Percentiles rank a stretch among this genome's conserved stretches.
These are phyloP conservation scores for Trebouxia sp. DNA, from an alignment of 139 green algal genomes.

Conservation along the genomic window DNA sequence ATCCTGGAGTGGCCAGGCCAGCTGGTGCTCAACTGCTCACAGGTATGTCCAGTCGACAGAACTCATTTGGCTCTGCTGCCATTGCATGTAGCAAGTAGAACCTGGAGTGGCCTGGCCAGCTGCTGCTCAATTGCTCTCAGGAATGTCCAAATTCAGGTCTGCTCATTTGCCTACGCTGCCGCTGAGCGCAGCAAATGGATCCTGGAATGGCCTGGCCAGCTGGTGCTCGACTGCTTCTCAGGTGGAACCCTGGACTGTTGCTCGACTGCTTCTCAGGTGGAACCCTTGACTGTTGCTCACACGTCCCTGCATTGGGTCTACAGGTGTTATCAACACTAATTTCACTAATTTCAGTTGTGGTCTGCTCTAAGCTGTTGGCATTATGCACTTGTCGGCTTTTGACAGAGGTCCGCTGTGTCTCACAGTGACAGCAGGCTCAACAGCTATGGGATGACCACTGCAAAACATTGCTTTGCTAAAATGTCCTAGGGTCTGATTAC, in stretches of 20 bases:
- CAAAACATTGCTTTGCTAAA: too few species aligned
- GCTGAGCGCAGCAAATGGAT: conserved; percentile 66
- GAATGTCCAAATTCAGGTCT: too few species aligned
- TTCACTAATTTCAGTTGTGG: too few species aligned
- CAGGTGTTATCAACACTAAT: too few species aligned
- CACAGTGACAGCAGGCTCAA: too few species aligned
- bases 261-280: conserved; percentile 75
- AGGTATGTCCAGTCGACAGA: conserved; percentile 39
- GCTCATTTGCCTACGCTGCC: conserved; percentile 53
- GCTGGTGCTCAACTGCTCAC: conserved; percentile 74
- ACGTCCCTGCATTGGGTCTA: too few species aligned
- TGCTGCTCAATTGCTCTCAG: conserved; percentile 75
- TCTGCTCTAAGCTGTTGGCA: too few species aligned
- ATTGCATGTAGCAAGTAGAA: conserved; percentile 62
- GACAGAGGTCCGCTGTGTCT: too few species aligned
- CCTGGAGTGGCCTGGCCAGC: conserved; percentile 72
- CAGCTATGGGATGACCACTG: too few species aligned
- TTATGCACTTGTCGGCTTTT: too few species aligned
- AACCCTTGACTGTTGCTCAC: too few species aligned
- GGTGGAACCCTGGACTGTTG: too few species aligned
- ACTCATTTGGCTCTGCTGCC: background rate
- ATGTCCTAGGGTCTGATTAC: background rate
- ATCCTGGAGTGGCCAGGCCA: conserved; percentile 77
- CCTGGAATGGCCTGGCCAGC: conserved; percentile 72
- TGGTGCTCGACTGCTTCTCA: conserved; percentile 76